phyloP scores from a whole-genome alignment of 495 filamentous ascomycete species.

The Xylaria telfairii region DNA sequence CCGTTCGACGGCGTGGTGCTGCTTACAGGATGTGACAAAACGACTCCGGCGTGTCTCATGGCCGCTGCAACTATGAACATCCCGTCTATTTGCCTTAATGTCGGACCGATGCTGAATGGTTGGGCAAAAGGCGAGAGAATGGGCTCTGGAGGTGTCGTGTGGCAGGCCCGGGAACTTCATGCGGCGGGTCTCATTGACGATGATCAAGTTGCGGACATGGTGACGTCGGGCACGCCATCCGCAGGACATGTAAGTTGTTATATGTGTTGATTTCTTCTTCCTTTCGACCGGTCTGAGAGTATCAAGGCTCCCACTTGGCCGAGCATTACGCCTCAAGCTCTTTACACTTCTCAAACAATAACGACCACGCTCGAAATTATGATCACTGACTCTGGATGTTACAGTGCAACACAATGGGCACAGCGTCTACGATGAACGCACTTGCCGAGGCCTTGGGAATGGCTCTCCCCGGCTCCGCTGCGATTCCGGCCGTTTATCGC shows the following conservation, averaged over 20 bases:
- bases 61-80: constrained; percentile 65
- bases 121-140: constrained; percentile 51
- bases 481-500: constrained; percentile 60
- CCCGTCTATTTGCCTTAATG: constrained; percentile 61
- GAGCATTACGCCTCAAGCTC: background rate
- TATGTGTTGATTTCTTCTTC: no score
- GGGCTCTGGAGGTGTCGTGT: constrained; percentile 56
- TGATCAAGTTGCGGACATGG: constrained; percentile 56
- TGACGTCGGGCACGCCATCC: constrained; percentile 57
- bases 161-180: constrained; percentile 60
- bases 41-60: constrained; percentile 62
- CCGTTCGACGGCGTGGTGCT: constrained; percentile 62
- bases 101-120: constrained; percentile 63
- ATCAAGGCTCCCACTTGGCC: background rate
- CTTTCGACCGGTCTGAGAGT: background rate
- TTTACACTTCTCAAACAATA: background rate
- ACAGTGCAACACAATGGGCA: constrained; percentile 63
- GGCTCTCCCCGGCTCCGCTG: constrained; percentile 61
- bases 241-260: constrained; percentile 46
- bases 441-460: constrained; percentile 62
- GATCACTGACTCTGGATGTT: background rate
- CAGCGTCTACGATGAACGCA: constrained; percentile 64
- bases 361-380: background rate
- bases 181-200: constrained; percentile 58
- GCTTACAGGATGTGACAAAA: constrained; percentile 65